phyloP scores from a whole-genome alignment of 768 basidiomycete species.

The Leccinum incarnatum region DNA sequence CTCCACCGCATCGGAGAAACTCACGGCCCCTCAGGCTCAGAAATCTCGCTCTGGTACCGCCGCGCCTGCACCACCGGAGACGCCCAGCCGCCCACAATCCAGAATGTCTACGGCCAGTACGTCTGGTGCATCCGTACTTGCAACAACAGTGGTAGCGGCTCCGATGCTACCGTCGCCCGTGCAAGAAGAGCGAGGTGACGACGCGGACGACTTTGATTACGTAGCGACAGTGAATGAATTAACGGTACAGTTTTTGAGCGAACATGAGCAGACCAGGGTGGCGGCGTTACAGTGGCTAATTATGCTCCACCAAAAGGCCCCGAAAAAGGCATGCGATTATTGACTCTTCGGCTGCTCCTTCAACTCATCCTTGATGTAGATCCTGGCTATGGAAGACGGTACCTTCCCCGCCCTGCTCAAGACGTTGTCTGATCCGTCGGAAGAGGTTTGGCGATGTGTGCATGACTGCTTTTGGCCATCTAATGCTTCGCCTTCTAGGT shows the following conservation, averaged over 20 bases:
- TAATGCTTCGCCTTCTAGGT: constrained; percentile 49
- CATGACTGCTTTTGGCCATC: neutral
- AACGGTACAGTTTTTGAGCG: constrained; percentile 91
- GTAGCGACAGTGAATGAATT: constrained; percentile 89
- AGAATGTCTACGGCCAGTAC: constrained; percentile 50
- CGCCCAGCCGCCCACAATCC: constrained; percentile 60
- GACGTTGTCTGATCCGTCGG: constrained; percentile 93
- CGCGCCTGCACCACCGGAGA: constrained; percentile 28
- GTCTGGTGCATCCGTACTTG: constrained; percentile 33
- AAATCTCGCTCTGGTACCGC: constrained; percentile 27
- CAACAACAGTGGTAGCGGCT: constrained; percentile 18
- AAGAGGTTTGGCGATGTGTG: constrained; percentile 59
- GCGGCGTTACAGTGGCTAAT: constrained; percentile 97
- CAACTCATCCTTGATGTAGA: constrained; percentile 44
- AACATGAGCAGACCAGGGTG: constrained; percentile 94
- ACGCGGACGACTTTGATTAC: constrained; percentile 83
- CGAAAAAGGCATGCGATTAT: constrained; percentile 67
- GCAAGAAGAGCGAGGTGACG: constrained; percentile 44
- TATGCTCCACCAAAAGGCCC: constrained; percentile 98
- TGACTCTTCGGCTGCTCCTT: neutral
- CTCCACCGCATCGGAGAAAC: constrained; percentile 35
- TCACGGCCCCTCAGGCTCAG: constrained; percentile 35
- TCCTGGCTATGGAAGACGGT: constrained; percentile 93
- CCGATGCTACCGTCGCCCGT: constrained; percentile 30
- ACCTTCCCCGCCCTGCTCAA: constrained; percentile 95